phyloP scores from a whole-genome alignment of 805 yeast genomes.

The Candida odintsovae region DNA sequence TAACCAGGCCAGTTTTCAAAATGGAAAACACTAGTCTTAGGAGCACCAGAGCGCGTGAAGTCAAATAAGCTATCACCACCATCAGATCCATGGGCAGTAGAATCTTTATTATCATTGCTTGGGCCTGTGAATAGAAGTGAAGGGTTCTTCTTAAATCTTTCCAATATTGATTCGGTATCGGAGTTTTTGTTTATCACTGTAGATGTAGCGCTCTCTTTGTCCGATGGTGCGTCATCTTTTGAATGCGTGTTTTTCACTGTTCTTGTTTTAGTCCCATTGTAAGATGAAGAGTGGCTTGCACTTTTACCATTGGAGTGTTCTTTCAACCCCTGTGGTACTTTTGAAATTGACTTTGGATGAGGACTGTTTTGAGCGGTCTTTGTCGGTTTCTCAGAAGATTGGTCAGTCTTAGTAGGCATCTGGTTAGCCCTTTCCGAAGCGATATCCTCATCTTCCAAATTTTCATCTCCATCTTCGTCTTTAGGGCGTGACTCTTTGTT shows the following conservation, averaged over 20 bases:
- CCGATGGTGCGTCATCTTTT: neutral
- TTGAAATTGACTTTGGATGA: neutral
- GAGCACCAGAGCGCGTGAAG: conserved; percentile 4
- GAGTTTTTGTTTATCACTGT: neutral
- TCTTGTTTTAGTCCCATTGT: neutral
- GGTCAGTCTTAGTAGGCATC: neutral
- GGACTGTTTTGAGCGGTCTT: neutral
- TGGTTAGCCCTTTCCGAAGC: neutral
- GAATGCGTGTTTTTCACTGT: neutral
- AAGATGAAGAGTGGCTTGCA: neutral
- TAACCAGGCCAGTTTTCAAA: neutral
- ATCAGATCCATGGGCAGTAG: neutral
- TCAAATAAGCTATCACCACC: conserved; percentile 2
- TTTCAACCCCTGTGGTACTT: neutral
- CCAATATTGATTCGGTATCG: neutral
- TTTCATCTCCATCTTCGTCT: neutral
- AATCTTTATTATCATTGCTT: neutral
- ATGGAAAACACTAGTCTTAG: neutral
- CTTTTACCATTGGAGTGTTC: neutral
- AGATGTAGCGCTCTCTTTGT: neutral
- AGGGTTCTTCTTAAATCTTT: conserved; percentile 6
- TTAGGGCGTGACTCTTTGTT: neutral
- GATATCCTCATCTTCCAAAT: neutral
- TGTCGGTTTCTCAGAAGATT: neutral
- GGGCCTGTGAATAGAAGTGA: conserved; percentile 2